These are phyloP conservation scores for Cytospora mali DNA, from an alignment of 2,329 filamentous ascomycete genomes.

Conservation along the genomic window DNA sequence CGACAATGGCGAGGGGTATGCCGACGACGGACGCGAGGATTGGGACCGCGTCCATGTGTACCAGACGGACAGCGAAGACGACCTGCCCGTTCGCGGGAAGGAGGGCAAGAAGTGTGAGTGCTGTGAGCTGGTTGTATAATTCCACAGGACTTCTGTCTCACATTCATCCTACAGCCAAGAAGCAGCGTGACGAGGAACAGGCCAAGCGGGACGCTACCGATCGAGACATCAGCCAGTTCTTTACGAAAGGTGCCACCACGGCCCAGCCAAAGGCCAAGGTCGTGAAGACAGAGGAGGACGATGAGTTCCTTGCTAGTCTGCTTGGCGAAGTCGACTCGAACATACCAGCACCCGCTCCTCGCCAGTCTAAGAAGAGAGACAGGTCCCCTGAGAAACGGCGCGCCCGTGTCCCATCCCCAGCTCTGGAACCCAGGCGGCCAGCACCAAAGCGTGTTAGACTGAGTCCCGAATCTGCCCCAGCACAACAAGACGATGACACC, in stretches of 20 bases:
- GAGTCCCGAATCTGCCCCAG: constrained; percentile 52
- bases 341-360: constrained; percentile 55
- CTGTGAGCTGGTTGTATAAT: background rate
- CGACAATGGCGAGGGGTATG: constrained; percentile 96
- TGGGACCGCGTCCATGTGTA: constrained; percentile 75
- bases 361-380: constrained; percentile 63
- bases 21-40: constrained; percentile 93
- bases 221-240: constrained; percentile 92
- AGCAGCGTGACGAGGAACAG: constrained; percentile 84
- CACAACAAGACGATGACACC: constrained; percentile 54
- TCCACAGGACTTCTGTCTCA: background rate
- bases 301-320: constrained; percentile 81
- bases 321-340: constrained; percentile 88
- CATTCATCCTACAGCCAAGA: constrained; percentile 63
- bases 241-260: constrained; percentile 72
- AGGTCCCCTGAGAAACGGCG: constrained; percentile 78
- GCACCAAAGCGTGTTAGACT: constrained; percentile 60
- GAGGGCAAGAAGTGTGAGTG: constrained; percentile 54
- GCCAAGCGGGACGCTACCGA: constrained; percentile 85
- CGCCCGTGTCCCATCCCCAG: constrained; percentile 78
- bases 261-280: constrained; percentile 81
- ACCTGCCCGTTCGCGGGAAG: constrained; percentile 51
- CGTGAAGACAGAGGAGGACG: constrained; percentile 81
- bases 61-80: constrained; percentile 76
- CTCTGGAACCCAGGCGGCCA: constrained; percentile 56